These are phyloP conservation scores for Auriscalpium microsporum DNA, from an alignment of 768 basidiomycete species.

Conservation along the genomic window DNA sequence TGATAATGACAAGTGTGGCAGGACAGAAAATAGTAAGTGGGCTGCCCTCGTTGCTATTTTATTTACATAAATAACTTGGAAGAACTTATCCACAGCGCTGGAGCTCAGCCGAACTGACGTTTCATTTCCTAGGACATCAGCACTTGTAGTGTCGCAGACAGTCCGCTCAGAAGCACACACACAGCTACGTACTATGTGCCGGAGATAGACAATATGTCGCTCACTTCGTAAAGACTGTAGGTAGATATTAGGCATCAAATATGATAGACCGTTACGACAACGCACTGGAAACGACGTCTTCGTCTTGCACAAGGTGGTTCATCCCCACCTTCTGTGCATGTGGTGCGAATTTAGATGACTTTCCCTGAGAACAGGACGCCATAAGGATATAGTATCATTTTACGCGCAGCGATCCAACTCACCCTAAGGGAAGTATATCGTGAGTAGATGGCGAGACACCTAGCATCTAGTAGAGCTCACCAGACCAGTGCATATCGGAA, in stretches of 20 bases:
- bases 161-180: too few species aligned
- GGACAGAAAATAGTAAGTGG: too few species aligned
- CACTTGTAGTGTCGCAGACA: too few species aligned
- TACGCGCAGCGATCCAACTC: slow-evolving; percentile 9
- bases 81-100: too few species aligned
- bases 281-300: slow-evolving; percentile 85
- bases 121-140: too few species aligned
- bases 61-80: too few species aligned
- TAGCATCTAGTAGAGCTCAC: slow-evolving; percentile 32
- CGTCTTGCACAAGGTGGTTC: slow-evolving; percentile 74
- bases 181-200: too few species aligned
- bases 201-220: not conserved
- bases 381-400: slow-evolving; percentile 19
- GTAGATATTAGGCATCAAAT: not conserved
- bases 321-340: slow-evolving; percentile 93
- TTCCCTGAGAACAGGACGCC: slow-evolving; percentile 46
- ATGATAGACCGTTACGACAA: slow-evolving; percentile 14
- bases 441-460: not conserved
- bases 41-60: too few species aligned
- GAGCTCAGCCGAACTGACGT: too few species aligned
- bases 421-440: slow-evolving; percentile 5
- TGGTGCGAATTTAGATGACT: slow-evolving; percentile 88
- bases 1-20: too few species aligned
- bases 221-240: slow-evolving; percentile 28
- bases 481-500: slow-evolving; percentile 95